phyloP scores from a whole-genome alignment of 1,284 basidiomycete genomes.

The Leucoagaricus sp. region DNA sequence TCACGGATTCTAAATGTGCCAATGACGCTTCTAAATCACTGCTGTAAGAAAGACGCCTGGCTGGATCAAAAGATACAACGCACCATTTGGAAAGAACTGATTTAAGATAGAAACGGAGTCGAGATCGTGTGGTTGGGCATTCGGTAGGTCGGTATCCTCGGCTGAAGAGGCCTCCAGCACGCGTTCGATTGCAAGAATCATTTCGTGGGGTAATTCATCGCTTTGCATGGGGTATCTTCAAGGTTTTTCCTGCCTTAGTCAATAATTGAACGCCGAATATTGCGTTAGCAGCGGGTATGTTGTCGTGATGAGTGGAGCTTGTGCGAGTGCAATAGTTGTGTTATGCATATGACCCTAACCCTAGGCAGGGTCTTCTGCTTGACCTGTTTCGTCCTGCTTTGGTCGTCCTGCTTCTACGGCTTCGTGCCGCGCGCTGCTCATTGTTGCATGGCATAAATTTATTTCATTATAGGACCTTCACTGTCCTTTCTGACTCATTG shows the following conservation, averaged over 20 bases:
- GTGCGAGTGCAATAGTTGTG: not conserved
- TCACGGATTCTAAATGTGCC: conserved; percentile 62
- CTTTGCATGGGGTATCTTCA: conserved; percentile 28
- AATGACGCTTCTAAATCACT: conserved; percentile 61
- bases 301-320: not conserved
- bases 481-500: not conserved
- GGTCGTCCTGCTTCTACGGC: not conserved
- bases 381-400: conserved; percentile 1
- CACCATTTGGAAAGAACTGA: conserved; percentile 76
- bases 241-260: not conserved
- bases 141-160: conserved; percentile 52
- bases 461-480: not conserved
- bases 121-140: conserved; percentile 60
- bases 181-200: conserved; percentile 67
- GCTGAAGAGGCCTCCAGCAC: conserved; percentile 56
- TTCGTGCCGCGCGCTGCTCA: not conserved
- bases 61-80: conserved; percentile 23
- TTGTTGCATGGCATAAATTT: not conserved
- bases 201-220: conserved; percentile 63
- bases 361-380: conserved; percentile 3
- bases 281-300: not conserved
- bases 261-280: not conserved
- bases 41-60: not conserved
- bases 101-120: conserved; percentile 64
- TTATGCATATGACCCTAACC: conserved; percentile 16